Base-by-base conservation (phyloP, 495 filamentous ascomycete species). In the Podospora pseudocomata region DNA sequence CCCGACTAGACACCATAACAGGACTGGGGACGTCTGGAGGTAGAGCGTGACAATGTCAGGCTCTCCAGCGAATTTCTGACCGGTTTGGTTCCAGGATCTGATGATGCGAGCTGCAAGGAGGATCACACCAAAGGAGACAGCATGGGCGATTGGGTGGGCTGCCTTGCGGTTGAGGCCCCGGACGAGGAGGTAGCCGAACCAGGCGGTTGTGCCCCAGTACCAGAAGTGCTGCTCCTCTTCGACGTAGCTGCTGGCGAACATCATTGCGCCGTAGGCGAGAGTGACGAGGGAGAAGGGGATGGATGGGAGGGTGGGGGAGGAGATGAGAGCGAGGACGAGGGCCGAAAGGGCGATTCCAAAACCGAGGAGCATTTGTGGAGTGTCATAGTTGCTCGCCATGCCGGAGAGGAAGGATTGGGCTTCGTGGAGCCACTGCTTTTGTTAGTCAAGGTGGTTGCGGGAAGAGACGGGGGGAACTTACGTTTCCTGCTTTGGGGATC, bases 211-310 rank as follows among this genome's bases (percentile, higher is more conserved):
- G 19, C 86, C 75, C 93, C 94, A 97, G 77, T 98, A 97, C 95
- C 95, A 99, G 77, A 96, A 97, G 69, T 97, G 90, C 27, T 98
- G 95, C 75, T 99, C 95, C 78, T 99, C 95, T 75, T 99, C 95
- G 27, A 99, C 92, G 74, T 93, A 98, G 75, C 93, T 97, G 76
- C 91, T 96, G 32, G 94, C 93, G 79, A 98, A 98, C 93, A 97
- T 98, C 90, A 96, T 94, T 34, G 85, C 75, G 11, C 89, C 87
- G 75, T 97, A 96, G 0, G 86, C 74, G 1, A 89, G 9, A 1
- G 86, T 79, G 5, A 86, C 80, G 11, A 75, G 57, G 65, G 71
- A 34, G 59, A 80, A 71, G 0, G 77, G 75, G 19, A 67, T 32
- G 30, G 30, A 0, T 4, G 30, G 30, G 30, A 32, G 30, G 30